phyloP scores from a whole-genome alignment of 1,284 basidiomycete species.

The Ustilago curta region DNA sequence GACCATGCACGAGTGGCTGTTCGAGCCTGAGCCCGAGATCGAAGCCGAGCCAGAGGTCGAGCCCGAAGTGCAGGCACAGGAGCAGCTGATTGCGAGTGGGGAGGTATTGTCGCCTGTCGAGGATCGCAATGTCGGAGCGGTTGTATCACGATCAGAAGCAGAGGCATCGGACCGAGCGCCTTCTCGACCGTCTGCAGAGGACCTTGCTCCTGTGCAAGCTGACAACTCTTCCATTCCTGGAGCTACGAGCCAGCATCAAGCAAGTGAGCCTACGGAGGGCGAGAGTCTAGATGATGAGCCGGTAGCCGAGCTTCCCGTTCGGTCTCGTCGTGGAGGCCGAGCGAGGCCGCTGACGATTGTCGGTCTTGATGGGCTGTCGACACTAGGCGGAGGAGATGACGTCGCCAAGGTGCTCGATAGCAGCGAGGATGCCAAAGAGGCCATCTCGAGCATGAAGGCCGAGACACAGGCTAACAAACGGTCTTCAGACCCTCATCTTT shows the following conservation, averaged over 20 bases:
- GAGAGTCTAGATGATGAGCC: slow-evolving; percentile 25
- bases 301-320: slow-evolving; percentile 28
- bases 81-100: background rate
- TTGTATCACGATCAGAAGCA: background rate
- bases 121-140: background rate
- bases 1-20: slow-evolving; percentile 66
- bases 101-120: background rate
- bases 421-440: slow-evolving; percentile 2
- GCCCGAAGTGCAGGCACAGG: slow-evolving; percentile 5
- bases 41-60: slow-evolving; percentile 42
- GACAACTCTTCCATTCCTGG: background rate
- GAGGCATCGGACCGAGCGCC: background rate
- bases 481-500: background rate
- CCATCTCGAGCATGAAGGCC: background rate
- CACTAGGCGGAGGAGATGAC: slow-evolving; percentile 22
- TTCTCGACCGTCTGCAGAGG: slow-evolving; percentile 10
- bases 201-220: background rate
- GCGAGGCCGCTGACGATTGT: slow-evolving; percentile 39
- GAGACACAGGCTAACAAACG: background rate
- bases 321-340: slow-evolving; percentile 35
- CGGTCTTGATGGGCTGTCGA: slow-evolving; percentile 36
- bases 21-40: slow-evolving; percentile 61
- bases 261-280: background rate
- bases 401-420: slow-evolving; percentile 31
- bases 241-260: background rate